Conservation (phyloP, 192 early-diverging fungal genomes). For the Coemansia sp. region DNA sequence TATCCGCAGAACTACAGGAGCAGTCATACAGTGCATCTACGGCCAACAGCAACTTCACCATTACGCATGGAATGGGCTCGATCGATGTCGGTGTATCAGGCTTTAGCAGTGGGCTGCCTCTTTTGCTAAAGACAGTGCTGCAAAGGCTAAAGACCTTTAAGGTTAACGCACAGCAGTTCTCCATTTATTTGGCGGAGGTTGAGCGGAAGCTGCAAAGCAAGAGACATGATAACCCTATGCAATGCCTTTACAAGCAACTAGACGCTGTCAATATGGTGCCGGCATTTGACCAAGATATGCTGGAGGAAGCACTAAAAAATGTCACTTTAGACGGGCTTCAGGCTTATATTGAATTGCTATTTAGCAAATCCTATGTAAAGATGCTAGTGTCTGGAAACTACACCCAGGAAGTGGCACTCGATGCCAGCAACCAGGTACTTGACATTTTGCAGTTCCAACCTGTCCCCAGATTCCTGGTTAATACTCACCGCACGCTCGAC, state of each 20-base stretch:
- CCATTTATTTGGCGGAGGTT: constrained; percentile 15
- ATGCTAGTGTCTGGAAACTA: constrained; percentile 84
- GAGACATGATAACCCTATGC: not conserved
- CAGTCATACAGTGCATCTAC: constrained; percentile 78
- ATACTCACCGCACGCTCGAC: not conserved
- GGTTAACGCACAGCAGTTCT: constrained; percentile 66
- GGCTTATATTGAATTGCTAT: constrained; percentile 66
- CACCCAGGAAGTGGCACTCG: constrained; percentile 62
- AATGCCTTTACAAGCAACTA: not conserved
- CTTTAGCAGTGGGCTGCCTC: constrained; percentile 80
- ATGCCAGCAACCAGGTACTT: constrained; percentile 57
- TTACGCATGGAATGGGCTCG: constrained; percentile 63
- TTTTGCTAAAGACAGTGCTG: constrained; percentile 68
- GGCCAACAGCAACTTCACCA: constrained; percentile 70
- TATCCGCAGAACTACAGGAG: constrained; percentile 61
- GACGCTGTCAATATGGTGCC: not conserved
- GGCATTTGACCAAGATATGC: constrained; percentile 64
- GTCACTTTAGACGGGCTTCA: constrained; percentile 70
- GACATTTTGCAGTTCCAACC: constrained; percentile 60
- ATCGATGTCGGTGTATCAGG: constrained; percentile 68
- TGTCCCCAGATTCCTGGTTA: constrained; percentile 35
- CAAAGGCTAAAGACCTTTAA: constrained; percentile 62
- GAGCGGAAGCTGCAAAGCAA: not conserved
- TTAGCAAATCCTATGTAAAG: constrained; percentile 70
- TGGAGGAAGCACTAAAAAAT: constrained; percentile 66